A percentile compares a stretch with the other conserved stretches of the same genome.
These are phyloP conservation scores for Jasminum sambac DNA, from an alignment of 257 asterid species.

Conservation along the genomic window DNA sequence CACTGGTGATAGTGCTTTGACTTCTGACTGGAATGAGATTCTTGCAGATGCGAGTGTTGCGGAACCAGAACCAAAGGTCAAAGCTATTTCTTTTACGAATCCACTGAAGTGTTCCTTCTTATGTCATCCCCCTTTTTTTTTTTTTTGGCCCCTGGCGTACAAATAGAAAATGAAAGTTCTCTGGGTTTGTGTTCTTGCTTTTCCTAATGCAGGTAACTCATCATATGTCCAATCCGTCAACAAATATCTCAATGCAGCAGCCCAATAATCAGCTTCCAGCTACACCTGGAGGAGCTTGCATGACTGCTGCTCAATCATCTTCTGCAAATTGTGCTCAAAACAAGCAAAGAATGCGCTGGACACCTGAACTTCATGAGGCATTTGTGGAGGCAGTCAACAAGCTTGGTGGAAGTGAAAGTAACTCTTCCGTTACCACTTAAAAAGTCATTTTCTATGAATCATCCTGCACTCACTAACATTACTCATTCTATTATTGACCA, in stretches of 20 bases:
- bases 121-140: not conserved
- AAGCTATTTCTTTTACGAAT: constrained; percentile 16
- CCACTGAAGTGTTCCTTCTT: constrained; percentile 13
- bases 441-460: constrained; percentile 18
- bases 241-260: constrained; percentile 45
- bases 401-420: constrained; percentile 98
- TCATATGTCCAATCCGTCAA: constrained; percentile 41
- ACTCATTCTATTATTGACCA: constrained; percentile 15
- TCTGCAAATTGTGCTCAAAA: constrained; percentile 62
- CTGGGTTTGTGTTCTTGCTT: constrained; percentile 12
- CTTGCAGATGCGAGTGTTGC: constrained; percentile 50
- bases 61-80: constrained; percentile 46
- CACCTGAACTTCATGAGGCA: constrained; percentile 86
- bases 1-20: constrained; percentile 52
- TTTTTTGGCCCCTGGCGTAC: not conserved
- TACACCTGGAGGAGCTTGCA: constrained; percentile 51
- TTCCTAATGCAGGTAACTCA: constrained; percentile 31
- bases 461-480: constrained; percentile 13
- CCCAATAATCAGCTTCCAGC: constrained; percentile 45
- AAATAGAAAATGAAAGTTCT: constrained; percentile 2
- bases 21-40: constrained; percentile 61
- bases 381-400: constrained; percentile 81
- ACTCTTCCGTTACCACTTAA: constrained; percentile 20
- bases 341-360: constrained; percentile 96
- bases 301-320: constrained; percentile 50